Conservation (phyloP, 2,329 filamentous ascomycete genomes). For the Fusarium foetens region DNA sequence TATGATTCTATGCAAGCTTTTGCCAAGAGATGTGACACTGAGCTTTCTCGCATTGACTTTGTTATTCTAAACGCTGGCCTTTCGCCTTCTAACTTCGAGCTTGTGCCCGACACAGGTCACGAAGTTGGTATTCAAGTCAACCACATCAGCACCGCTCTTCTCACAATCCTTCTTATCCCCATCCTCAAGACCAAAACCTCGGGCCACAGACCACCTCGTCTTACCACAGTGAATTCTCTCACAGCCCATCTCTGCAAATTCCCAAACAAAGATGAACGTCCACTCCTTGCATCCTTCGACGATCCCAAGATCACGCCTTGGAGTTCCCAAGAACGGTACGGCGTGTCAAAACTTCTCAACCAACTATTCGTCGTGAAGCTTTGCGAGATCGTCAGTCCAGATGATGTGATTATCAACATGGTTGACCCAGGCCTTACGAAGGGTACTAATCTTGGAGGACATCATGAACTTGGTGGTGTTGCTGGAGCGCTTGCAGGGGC, state of each 20-base stretch:
- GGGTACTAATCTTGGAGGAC: slow-evolving; percentile 39
- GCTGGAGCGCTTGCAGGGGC: neutral
- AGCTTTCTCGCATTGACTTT: slow-evolving; percentile 36
- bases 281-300: slow-evolving; percentile 46
- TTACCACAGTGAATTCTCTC: slow-evolving; percentile 48
- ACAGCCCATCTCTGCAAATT: slow-evolving; percentile 43
- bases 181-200: slow-evolving; percentile 24
- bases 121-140: slow-evolving; percentile 49
- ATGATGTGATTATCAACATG: slow-evolving; percentile 52
- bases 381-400: slow-evolving; percentile 47
- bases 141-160: slow-evolving; percentile 45
- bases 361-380: slow-evolving; percentile 53
- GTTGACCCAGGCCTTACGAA: slow-evolving; percentile 49
- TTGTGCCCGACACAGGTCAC: slow-evolving; percentile 39
- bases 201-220: slow-evolving; percentile 13
- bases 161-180: slow-evolving; percentile 45
- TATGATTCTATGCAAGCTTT: slow-evolving; percentile 42
- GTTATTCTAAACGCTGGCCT: slow-evolving; percentile 52
- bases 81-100: slow-evolving; percentile 24
- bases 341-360: slow-evolving; percentile 46
- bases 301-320: slow-evolving; percentile 35
- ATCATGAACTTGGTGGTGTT: slow-evolving; percentile 14
- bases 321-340: slow-evolving; percentile 42
- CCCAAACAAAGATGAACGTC: slow-evolving; percentile 37
- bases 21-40: slow-evolving; percentile 13